Evolutionary conservation across 352 stramenopile genomes (phyloP).

Genomic region (Globisporangium parvum): DNA sequence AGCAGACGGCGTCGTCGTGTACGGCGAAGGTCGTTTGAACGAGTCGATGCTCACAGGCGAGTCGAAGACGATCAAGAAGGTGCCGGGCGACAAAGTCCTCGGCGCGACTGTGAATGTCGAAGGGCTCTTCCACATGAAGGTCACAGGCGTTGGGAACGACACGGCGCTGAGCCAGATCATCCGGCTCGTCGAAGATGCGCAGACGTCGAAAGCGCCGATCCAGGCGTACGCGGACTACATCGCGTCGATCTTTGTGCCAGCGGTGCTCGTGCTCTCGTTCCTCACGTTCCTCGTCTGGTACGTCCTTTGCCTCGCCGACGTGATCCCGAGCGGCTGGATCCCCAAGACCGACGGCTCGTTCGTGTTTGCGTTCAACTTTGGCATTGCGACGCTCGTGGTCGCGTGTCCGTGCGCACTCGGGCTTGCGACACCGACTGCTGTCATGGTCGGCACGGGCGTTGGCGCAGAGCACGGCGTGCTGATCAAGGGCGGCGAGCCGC

Average conservation of each 20-base stretch:
- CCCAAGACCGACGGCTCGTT: constrained; percentile 71
- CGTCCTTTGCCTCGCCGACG: constrained; percentile 46
- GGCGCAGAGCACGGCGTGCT: constrained; percentile 95
- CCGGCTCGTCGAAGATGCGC: constrained; percentile 96
- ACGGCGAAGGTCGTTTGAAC: constrained; percentile 88
- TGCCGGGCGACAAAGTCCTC: constrained; percentile 73
- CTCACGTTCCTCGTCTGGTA: constrained; percentile 96
- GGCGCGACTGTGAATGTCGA: constrained; percentile 92
- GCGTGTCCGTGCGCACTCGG: constrained; percentile 98
- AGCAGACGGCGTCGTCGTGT: constrained; percentile 90
- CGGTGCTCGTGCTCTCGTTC: constrained; percentile 90
- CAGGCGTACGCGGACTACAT: constrained; percentile 97
- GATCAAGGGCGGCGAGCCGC: constrained; percentile 96
- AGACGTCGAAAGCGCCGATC: constrained; percentile 97
- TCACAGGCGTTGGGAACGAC: constrained; percentile 90
- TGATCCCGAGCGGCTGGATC: constrained; percentile 66
- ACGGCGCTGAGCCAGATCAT: constrained; percentile 97
- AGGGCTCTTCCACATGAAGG: constrained; percentile 89
- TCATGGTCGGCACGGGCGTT: constrained; percentile 98
- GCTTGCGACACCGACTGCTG: constrained; percentile 96
- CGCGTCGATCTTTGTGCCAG: constrained; percentile 94
- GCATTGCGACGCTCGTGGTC: constrained; percentile 96
- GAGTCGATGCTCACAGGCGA: constrained; percentile 95
- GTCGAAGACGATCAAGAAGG: constrained; percentile 92
- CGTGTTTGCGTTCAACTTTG: constrained; percentile 96